Conservation (phyloP, 331 rosid genomes). For the Arachis monticola region DNA sequence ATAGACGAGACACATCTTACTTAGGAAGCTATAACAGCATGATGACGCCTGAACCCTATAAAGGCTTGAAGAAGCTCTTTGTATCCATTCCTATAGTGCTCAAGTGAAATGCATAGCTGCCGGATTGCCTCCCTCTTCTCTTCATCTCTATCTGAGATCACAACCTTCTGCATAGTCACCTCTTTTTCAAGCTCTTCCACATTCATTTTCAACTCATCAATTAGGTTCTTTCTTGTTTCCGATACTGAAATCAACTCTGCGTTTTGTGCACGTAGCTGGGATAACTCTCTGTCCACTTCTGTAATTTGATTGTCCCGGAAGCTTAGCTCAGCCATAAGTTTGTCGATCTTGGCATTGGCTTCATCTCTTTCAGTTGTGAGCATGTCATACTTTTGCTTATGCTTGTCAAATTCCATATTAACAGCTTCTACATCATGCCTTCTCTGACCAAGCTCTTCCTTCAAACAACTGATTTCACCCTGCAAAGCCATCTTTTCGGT, state of each 20-base stretch:
- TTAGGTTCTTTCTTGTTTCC: constrained; percentile 43
- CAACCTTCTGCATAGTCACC: constrained; percentile 55
- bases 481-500: constrained; percentile 50
- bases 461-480: constrained; percentile 56
- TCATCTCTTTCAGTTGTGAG: constrained; percentile 62
- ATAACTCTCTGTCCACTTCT: constrained; percentile 48
- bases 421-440: constrained; percentile 51
- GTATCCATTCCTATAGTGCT: constrained; percentile 73
- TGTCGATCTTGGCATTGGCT: constrained; percentile 46
- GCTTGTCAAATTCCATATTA: constrained; percentile 59
- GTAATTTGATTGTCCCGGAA: constrained; percentile 51
- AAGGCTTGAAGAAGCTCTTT: constrained; percentile 67
- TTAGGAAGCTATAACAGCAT: constrained; percentile 48
- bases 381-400: constrained; percentile 63
- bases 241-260: constrained; percentile 49
- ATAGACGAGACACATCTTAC: constrained; percentile 12
- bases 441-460: constrained; percentile 53
- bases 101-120: constrained; percentile 81
- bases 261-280: constrained; percentile 36
- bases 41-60: constrained; percentile 47
- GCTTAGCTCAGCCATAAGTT: constrained; percentile 54
- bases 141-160: constrained; percentile 70
- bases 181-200: constrained; percentile 60
- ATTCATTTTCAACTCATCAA: constrained; percentile 56
- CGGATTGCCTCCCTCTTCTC: constrained; percentile 88